phyloP scores from a whole-genome alignment of 2,329 filamentous ascomycete species.

The Verticillium nonalfalfae region DNA sequence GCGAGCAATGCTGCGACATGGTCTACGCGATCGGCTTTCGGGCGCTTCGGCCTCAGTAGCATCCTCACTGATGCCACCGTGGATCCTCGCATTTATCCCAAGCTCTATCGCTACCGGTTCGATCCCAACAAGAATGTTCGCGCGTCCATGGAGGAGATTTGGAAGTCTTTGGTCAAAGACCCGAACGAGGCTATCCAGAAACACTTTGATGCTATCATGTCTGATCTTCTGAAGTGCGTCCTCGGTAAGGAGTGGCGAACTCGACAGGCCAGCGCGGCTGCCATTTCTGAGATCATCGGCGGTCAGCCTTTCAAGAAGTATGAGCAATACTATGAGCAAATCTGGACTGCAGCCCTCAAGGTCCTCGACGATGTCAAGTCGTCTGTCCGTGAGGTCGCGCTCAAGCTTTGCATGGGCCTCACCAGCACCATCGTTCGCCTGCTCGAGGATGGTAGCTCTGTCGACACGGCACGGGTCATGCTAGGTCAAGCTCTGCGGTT shows the following conservation, averaged over 20 bases:
- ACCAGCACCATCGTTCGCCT: conserved; percentile 82
- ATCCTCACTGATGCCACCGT: conserved; percentile 84
- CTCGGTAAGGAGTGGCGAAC: conserved; percentile 90
- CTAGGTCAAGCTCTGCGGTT: conserved; percentile 85
- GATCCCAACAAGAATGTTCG: conserved; percentile 93
- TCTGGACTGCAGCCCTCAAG: conserved; percentile 82
- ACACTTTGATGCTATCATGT: conserved; percentile 84
- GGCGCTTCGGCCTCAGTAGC: conserved; percentile 84
- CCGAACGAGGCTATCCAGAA: conserved; percentile 67
- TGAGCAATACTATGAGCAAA: conserved; percentile 74
- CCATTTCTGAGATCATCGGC: conserved; percentile 81
- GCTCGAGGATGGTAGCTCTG: conserved; percentile 69
- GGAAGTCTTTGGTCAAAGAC: conserved; percentile 93
- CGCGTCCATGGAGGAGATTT: conserved; percentile 95
- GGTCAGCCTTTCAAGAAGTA: conserved; percentile 72
- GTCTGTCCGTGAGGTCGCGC: conserved; percentile 74
- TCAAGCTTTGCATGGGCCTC: conserved; percentile 74
- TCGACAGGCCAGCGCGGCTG: conserved; percentile 85
- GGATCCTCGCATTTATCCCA: conserved; percentile 92
- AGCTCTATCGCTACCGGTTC: conserved; percentile 89
- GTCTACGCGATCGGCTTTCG: conserved; percentile 95
- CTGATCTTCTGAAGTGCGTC: conserved; percentile 79
- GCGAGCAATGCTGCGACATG: conserved; percentile 94
- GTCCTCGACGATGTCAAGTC: conserved; percentile 96
- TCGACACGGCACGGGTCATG: conserved; percentile 69